Evolutionary conservation across 805 yeast species (phyloP).

Genomic region (Trichomonascus vanleenenianus): DNA sequence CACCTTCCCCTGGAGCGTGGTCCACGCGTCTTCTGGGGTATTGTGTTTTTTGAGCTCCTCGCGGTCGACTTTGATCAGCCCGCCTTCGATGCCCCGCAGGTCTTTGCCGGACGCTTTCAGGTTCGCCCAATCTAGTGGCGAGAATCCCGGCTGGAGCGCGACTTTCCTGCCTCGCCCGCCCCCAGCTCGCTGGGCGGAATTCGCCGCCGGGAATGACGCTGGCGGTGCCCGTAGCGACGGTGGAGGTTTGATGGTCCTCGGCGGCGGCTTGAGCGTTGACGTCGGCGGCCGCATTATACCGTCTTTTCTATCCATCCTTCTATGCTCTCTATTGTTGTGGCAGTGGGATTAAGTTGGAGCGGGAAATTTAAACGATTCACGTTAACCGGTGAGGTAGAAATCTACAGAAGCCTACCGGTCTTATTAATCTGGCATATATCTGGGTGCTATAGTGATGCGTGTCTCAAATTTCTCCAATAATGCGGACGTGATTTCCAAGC

Average conservation of each 20-base stretch:
- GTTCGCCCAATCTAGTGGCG: slow-evolving; percentile 82
- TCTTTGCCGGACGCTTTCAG: slow-evolving; percentile 41
- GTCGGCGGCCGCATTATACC: too few species aligned
- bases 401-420: too few species aligned
- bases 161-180: slow-evolving; percentile 44
- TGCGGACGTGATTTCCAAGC: too few species aligned
- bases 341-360: too few species aligned
- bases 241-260: neutral
- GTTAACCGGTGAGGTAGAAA: too few species aligned
- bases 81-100: slow-evolving; percentile 42
- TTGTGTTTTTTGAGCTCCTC: slow-evolving; percentile 57
- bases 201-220: slow-evolving; percentile 10
- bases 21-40: slow-evolving; percentile 72
- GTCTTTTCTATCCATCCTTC: too few species aligned
- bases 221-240: neutral
- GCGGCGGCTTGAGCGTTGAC: neutral
- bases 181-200: slow-evolving; percentile 12
- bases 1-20: slow-evolving; percentile 68
- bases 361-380: too few species aligned
- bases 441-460: too few species aligned
- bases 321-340: too few species aligned
- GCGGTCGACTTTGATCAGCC: slow-evolving; percentile 31
- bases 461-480: too few species aligned
- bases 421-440: too few species aligned
- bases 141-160: slow-evolving; percentile 64